Evolutionary conservation across 2,329 filamentous ascomycete genomes (phyloP), one percentile per base, ranked within the genome.

Genomic region (Cladorrhinum sp.): DNA sequence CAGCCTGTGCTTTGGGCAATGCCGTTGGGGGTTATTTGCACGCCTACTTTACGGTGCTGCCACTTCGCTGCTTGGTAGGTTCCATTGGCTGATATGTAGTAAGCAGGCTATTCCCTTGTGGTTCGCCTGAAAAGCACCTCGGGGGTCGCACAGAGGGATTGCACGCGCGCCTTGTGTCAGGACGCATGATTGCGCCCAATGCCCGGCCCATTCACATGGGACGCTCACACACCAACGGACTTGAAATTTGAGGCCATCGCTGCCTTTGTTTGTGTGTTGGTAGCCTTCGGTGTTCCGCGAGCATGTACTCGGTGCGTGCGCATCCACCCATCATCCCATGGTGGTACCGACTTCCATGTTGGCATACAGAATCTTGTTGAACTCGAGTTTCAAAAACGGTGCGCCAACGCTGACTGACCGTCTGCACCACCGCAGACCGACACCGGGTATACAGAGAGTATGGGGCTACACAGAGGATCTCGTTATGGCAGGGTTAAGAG

Each of bases 101-200:
- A 24, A 61, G 61, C 57, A 62, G 64, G 60, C 60, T 63, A 62
- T 58, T 53, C 58, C 57, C 55, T 38, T 61, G 64, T 54, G 65
- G 62, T 65, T 57, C 57, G 63, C 58, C 59, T 66, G 64, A 49
- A 57, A 65, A 62, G 50, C 27, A 62, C 52, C 27, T 51, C 64
- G 59, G 60, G n/a, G 66, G 66, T 68, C 12, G 60, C 23, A 68
- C 65, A 66, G 57, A 55, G 61, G 29, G 50, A 66, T 61, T 61
- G 67, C 56, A 57, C 62, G 8, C 41, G 60, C 63, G 65, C 65
- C 62, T 62, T 66, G 62, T 62, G 56, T 64, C 54, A 59, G 27
- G 50, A 59, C 57, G 65, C 65, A 64, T 64, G 58, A 58, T 61
- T 36, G 57, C 56, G 57, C 55, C 50, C 27, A 36, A 23, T 22